A percentile compares a stretch with the other conserved stretches of the same genome.
Evolutionary conservation across 2,329 filamentous ascomycete species (phyloP).

Genomic region (Aureobasidium sp.): DNA sequence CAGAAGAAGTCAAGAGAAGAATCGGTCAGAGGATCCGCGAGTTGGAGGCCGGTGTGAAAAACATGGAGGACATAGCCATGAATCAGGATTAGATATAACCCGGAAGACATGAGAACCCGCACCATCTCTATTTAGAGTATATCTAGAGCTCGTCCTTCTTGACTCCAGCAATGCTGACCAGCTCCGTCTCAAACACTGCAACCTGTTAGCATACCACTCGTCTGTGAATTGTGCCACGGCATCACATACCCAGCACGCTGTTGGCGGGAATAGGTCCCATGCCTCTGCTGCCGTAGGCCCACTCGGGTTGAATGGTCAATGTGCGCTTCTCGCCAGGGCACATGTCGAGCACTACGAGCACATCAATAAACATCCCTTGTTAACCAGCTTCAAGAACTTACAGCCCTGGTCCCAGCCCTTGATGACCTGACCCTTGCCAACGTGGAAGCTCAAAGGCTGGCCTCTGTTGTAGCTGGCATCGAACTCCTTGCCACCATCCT

Average conservation of each 20-base stretch:
- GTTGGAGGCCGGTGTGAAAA: slow-evolving; percentile 42
- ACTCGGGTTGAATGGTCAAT: slow-evolving; percentile 80
- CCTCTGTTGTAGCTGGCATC: slow-evolving; percentile 62
- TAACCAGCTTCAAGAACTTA: not conserved
- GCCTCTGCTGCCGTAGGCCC: slow-evolving; percentile 68
- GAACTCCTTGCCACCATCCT: slow-evolving; percentile 51
- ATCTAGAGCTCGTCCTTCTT: slow-evolving; percentile 28
- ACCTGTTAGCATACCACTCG: slow-evolving; percentile 17
- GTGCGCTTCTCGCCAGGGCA: slow-evolving; percentile 91
- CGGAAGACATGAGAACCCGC: not conserved
- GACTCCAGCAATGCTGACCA: slow-evolving; percentile 74
- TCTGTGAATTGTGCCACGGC: slow-evolving; percentile 14
- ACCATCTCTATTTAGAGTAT: not conserved
- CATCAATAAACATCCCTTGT: not conserved
- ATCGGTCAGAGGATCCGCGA: slow-evolving; percentile 45
- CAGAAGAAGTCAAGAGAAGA: slow-evolving; percentile 42
- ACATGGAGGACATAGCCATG: slow-evolving; percentile 42
- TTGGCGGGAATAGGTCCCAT: slow-evolving; percentile 82
- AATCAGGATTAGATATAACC: slow-evolving; percentile 35
- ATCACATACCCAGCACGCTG: slow-evolving; percentile 60
- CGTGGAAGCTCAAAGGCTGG: slow-evolving; percentile 65
- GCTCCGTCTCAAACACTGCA: slow-evolving; percentile 80
- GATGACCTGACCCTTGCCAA: slow-evolving; percentile 83
- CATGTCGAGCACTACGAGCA: slow-evolving; percentile 63
- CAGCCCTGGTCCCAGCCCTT: slow-evolving; percentile 86